These are phyloP conservation scores for Xylaria sp. DNA, from an alignment of 2,329 filamentous ascomycete genomes.

Conservation along the genomic window DNA sequence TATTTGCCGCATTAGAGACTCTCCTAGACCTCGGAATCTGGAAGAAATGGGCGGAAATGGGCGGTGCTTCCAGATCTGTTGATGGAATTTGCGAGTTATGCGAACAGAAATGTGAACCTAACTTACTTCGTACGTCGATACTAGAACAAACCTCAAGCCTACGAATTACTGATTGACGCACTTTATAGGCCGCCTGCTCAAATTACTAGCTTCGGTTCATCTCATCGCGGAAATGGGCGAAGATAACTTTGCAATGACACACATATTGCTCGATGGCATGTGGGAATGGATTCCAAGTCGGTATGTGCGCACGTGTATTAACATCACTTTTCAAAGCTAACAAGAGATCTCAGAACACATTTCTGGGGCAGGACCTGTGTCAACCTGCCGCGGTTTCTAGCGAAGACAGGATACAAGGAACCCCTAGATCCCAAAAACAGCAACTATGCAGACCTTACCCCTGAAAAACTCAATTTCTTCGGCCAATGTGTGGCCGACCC, in stretches of 20 bases:
- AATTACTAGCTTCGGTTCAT: slow-evolving; percentile 34
- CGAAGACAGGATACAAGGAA: slow-evolving; percentile 41
- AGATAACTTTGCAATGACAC: slow-evolving; percentile 45
- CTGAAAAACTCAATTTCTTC: slow-evolving; percentile 41
- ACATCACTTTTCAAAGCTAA: neutral
- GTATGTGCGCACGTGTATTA: neutral
- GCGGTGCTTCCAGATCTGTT: slow-evolving; percentile 36
- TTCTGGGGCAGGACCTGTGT: slow-evolving; percentile 21
- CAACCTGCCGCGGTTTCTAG: slow-evolving; percentile 40
- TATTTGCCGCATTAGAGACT: slow-evolving; percentile 38
- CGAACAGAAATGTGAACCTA: slow-evolving; percentile 36
- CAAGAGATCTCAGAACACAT: slow-evolving; percentile 22
- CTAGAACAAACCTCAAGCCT: neutral
- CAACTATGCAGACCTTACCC: slow-evolving; percentile 38
- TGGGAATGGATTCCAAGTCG: slow-evolving; percentile 41
- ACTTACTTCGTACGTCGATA: slow-evolving; percentile 38
- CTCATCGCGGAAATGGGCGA: slow-evolving; percentile 42
- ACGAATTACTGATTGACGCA: slow-evolving; percentile 1
- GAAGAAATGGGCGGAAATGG: slow-evolving; percentile 37
- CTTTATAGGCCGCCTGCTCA: slow-evolving; percentile 41
- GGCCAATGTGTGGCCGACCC: slow-evolving; percentile 37
- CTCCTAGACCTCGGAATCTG: slow-evolving; percentile 42
- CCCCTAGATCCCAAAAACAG: slow-evolving; percentile 37
- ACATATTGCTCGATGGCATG: slow-evolving; percentile 42
- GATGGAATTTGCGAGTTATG: slow-evolving; percentile 36